Evolutionary conservation across 257 asterid species (phyloP), one percentile per base, ranked within the genome.

Genomic region (Jaltomata sinuosa): DNA sequence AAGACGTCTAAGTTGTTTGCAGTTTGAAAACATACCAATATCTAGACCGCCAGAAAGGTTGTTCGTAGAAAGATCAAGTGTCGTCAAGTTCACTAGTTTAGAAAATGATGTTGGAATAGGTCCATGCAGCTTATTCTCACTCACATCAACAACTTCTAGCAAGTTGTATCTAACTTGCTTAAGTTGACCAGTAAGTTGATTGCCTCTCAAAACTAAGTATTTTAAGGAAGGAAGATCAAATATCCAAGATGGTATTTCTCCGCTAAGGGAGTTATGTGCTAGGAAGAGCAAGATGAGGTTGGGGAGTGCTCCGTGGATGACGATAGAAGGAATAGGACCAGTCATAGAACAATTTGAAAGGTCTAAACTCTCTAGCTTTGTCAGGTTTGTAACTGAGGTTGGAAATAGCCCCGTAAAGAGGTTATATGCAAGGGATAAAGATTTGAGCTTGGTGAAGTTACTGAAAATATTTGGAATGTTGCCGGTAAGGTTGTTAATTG

Each of bases 401-500:
- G 83, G 72, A 80, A 80, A 80, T 22, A 55, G 8, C 38, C 83
- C 83, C 1, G 22, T 21, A 10, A 80, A 80, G 1, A 53, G n/a
- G 54, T 55, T 80, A 54, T 59, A 27, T 53, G 34, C 12, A 2
- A 80, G 52, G 36, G 53, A 34, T 36, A 80, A 6, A 55, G 16
- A 55, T 54, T 54, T 80, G 71, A 80, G 71, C 54, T 53, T 22
- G 36, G 50, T 54, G 21, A 55, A 59, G 71, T 80, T 80, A 36
- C 36, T 5, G 6, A 80, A 80, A 40, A 40, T 49, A 80, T 80
- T 21, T 31, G 83, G 83, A 55, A 80, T 80, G 8, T 55, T 64
- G 22, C 88, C 88, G n/a, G 69, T 71, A 65, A 87, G 69, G 69
- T 85, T 64, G 55, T 87, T 87, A 8, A 84, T 83, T 11, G 87